These are phyloP conservation scores for Stylonectria norvegica DNA, from an alignment of 2,329 filamentous ascomycete genomes.

Conservation along the genomic window DNA sequence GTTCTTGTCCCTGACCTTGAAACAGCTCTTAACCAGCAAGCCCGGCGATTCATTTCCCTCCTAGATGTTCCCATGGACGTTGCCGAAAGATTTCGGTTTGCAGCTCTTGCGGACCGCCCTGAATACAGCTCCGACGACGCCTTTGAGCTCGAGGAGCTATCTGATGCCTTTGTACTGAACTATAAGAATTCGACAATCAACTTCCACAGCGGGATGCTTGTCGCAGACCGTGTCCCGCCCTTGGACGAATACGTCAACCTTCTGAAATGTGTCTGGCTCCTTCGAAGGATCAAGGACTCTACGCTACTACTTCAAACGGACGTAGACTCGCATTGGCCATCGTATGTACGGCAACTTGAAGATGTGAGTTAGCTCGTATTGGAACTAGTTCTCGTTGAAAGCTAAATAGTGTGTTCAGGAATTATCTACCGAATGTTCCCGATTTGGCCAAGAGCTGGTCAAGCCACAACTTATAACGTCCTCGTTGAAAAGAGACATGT, in stretches of 20 bases:
- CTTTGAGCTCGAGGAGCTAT: slow-evolving; percentile 26
- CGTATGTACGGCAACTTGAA: slow-evolving; percentile 31
- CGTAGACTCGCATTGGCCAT: slow-evolving; percentile 34
- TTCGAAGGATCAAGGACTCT: slow-evolving; percentile 18
- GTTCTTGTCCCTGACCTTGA: slow-evolving; percentile 27
- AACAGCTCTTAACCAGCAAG: slow-evolving; percentile 20
- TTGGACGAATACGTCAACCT: slow-evolving; percentile 31
- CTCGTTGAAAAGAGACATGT: slow-evolving; percentile 20
- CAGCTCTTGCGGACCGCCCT: slow-evolving; percentile 19
- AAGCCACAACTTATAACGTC: slow-evolving; percentile 19
- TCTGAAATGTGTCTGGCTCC: slow-evolving; percentile 34
- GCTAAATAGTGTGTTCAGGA: slow-evolving; percentile 17
- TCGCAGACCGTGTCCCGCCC: slow-evolving; percentile 23
- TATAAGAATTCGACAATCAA: slow-evolving; percentile 25
- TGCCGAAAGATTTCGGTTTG: slow-evolving; percentile 22
- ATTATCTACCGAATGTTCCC: slow-evolving; percentile 25
- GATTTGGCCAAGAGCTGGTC: slow-evolving; percentile 28
- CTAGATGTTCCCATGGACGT: slow-evolving; percentile 22
- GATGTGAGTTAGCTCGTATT: slow-evolving; percentile 25
- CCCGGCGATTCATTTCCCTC: slow-evolving; percentile 11
- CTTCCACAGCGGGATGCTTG: slow-evolving; percentile 24
- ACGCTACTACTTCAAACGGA: slow-evolving; percentile 9
- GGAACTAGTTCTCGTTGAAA: too few relatives aligned
- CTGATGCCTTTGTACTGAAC: slow-evolving; percentile 33
- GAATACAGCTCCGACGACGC: slow-evolving; percentile 18